Base-by-base conservation (phyloP, 2,329 filamentous ascomycete species). In the Fusarium tanahbumbuense region DNA sequence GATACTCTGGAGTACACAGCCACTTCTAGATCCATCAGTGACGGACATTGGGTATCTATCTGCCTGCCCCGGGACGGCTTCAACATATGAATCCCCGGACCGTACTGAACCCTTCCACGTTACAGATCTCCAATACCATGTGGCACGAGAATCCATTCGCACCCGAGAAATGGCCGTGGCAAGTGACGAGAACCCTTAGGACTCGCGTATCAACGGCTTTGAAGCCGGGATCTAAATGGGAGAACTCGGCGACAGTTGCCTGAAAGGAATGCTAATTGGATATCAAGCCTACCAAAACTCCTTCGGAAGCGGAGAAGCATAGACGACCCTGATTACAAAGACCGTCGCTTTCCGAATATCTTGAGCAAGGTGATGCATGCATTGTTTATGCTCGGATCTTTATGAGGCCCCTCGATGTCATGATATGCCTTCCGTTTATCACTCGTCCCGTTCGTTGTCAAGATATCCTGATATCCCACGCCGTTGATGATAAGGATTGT, bases 311-410 rank as follows among this genome's bases (percentile, higher is more conserved):
- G 72, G 72, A 75, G 59, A 61, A 66, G 64, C 55, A 54, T 60
- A 70, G 69, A 59, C 57, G 44, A 49, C 59, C 64, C 49, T 58
- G 68, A 52, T 41, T 67, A 55, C 41, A 67, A 65, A 70, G 58
- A 72, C 65, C 72, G 72, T 70, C 67, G 58, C 55, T 62, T 64
- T 70, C 57, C 66, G 60, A 54, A 54, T 47, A 37, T 64, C 58
- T 60, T 44, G 28, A 60, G 49, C 70, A 73, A 54, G 67, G 71
- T 59, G 28, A 48, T 64, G 57, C 45, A 64, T 60, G 56, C 32
- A 37, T 41, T 27, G 13, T n/a, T 45, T 30, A 54, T 54, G 56
- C 41, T 54, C 48, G 52, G 55, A 54, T 46, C 56, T 12, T 57
- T 47, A 34, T 63, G 55, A 60, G 64, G 44, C 46, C 53, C 59